Conservation (phyloP, 177 flowering plant species). For the Vitis hybrid region DNA sequence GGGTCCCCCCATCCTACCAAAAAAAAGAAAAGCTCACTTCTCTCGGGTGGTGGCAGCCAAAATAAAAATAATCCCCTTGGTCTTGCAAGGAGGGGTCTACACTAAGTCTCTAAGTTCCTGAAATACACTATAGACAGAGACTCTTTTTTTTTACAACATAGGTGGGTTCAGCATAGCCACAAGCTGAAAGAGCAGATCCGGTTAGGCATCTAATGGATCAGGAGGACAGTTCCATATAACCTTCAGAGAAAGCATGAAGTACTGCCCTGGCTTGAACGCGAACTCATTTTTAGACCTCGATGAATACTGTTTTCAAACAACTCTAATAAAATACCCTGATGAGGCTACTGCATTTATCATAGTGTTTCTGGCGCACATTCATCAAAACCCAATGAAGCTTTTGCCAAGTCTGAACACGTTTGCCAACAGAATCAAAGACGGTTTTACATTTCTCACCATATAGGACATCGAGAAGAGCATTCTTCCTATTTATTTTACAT, state of each 20-base stretch:
- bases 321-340: constrained; percentile 35
- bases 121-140: constrained; percentile 80
- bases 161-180: constrained; percentile 97
- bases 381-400: constrained; percentile 92
- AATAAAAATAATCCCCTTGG: too few species aligned
- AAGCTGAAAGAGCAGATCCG: constrained; percentile 93
- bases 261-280: too few species aligned
- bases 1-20: too few species aligned
- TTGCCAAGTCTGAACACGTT: constrained; percentile 98
- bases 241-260: constrained; percentile 25
- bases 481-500: constrained; percentile 93
- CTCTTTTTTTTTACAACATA: constrained; percentile 71
- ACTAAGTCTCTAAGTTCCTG: constrained; percentile 40
- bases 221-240: constrained; percentile 85
- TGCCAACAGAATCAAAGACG: constrained; percentile 99
- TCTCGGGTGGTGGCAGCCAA: too few species aligned
- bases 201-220: constrained; percentile 93
- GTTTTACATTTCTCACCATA: constrained; percentile 99
- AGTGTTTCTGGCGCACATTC: constrained; percentile 83
- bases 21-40: too few species aligned
- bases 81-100: too few species aligned
- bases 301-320: too few species aligned
- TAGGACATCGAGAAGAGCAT: constrained; percentile 98
- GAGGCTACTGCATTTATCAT: constrained; percentile 44
- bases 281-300: too few species aligned